Base-by-base conservation (phyloP, 805 yeast species). In the Candida silvicultrix region DNA sequence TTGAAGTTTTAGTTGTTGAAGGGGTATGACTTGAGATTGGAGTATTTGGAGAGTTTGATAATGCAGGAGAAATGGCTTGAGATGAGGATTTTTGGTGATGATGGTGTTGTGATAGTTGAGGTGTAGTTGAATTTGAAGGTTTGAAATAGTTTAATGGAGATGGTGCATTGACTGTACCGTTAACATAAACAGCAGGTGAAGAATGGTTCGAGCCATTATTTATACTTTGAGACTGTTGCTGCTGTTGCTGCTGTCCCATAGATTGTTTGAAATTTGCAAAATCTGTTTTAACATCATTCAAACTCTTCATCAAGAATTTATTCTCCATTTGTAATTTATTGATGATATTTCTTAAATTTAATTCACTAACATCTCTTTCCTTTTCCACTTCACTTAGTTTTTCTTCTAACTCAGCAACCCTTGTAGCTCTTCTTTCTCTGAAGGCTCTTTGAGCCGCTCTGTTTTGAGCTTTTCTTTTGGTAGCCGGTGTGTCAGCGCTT, bases 381-480 rank as follows among this genome's bases (percentile, higher is more conserved):
- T 77, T 75, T 64, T 85, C 92, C 44, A 82, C 74, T 56, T 77
- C 85, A 59, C 75, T 68, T 46, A 84, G 71, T 63, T 79, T 80
- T 43, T 74, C 77, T 61, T 88, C 96, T 45, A 90, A 70, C 59
- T 85, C 95, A 48, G 80, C 80, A 8, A 89, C 87, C 43, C 89
- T 68, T 29, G 85, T 85, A 18, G 96, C 95, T 56, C 95, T 70
- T 52, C 96, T 73, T 62, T 89, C 95, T 52, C 97, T 69, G 67
- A 88, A 87, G 2, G 97, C 95, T 47, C 96, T 62, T 69, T 90
- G 95, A 20, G 97, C 96, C n/a, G 94, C 95, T 48, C 97, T 70
- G 61, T 89, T 89, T 64, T 86, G 97, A 3, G 95, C 95, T 64
- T 88, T 88, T 45, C 96, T 69, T 63, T 87, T 86, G 20, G 84